These are phyloP conservation scores for Pythium aristosporum DNA, from an alignment of 352 stramenopile genomes.

Conservation along the genomic window DNA sequence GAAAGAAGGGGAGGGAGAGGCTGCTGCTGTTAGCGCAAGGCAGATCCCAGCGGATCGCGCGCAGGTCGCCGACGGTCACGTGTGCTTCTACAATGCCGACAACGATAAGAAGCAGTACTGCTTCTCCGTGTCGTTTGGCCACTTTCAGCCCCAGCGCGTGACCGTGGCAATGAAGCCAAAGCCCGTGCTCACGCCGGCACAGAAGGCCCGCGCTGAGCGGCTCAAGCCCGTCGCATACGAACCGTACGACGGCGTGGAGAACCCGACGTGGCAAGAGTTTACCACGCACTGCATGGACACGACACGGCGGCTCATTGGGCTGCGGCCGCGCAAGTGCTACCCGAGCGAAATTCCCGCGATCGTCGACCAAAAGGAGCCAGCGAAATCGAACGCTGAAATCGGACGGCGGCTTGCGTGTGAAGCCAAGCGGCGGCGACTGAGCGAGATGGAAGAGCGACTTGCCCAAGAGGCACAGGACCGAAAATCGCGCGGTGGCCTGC, in stretches of 20 bases:
- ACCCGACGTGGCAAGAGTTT: conserved; percentile 56
- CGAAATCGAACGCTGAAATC: conserved; percentile 51
- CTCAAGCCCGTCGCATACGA: conserved; percentile 41
- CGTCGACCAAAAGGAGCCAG: conserved; percentile 34
- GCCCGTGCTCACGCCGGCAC: conserved; percentile 17
- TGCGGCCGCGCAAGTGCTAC: conserved; percentile 48
- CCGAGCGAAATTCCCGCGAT: conserved; percentile 45
- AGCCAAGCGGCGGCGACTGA: conserved; percentile 51
- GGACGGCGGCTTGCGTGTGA: conserved; percentile 65
- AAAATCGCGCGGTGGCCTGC: conserved; percentile 14
- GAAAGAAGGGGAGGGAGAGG: neutral
- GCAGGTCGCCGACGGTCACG: conserved; percentile 54
- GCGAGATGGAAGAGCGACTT: conserved; percentile 26
- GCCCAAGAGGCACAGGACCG: conserved; percentile 28
- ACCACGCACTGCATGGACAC: conserved; percentile 56
- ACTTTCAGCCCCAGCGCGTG: conserved; percentile 52
- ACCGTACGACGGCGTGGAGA: conserved; percentile 44
- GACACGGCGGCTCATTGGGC: conserved; percentile 41
- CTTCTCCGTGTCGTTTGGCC: conserved; percentile 55
- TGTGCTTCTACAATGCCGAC: conserved; percentile 72
- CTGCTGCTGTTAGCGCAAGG: neutral
- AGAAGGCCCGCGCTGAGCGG: conserved; percentile 17
- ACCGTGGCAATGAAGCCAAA: conserved; percentile 38
- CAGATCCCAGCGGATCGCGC: conserved; percentile 21
- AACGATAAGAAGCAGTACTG: conserved; percentile 66